Base-by-base conservation (phyloP, 2,329 filamentous ascomycete species). In the Coniochaeta ligniaria region DNA sequence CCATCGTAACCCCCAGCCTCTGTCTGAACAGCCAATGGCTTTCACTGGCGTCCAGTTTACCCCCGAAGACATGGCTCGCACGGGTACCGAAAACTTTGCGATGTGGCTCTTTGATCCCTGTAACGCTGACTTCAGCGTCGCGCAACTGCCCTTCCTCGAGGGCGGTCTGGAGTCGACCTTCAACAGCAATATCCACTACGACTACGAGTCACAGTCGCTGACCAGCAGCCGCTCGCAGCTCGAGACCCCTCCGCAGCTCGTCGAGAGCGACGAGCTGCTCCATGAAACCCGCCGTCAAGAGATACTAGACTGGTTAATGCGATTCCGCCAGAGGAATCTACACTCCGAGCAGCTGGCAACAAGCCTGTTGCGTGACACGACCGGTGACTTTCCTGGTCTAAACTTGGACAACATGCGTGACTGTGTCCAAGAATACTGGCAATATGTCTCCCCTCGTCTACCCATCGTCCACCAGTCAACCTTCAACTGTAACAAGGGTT, bases 401-500 rank as follows among this genome's bases (percentile, higher is more conserved):
- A 91, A 85, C 70, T 73, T 92, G 57, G 86, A 90, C 57, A 93
- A 94, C 85, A 88, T 96, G 82, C 87, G 91, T 68, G 89, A 89
- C 16, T 96, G 93, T 68, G 83, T 94, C 63, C 83, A 85, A n/a
- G 91, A 91, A 52, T 97, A 91, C 73, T 97, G 92, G 92, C 84
- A 89, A 58, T 85, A 91, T 68, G 90, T 96, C 60, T 92, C 94
- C 63, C 87, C 90, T 8, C 91, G 96, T 64, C 77, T 96, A 59
- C 93, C 93, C 11, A 93, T 97, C 61, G 80, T 96, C 43, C 92
- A 96, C 70, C 89, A 91, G 67, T 90, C 92, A 1, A 96, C 92
- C 0, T 97, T 96, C 72, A 88, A 87, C 4, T 84, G 89, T 7
- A 89, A 91, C 66, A 85, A 86, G n/a, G 93, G 90, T 56, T 88